These are phyloP conservation scores for Orbilia brochopaga DNA, from an alignment of 2,329 filamentous ascomycete genomes.

Conservation along the genomic window DNA sequence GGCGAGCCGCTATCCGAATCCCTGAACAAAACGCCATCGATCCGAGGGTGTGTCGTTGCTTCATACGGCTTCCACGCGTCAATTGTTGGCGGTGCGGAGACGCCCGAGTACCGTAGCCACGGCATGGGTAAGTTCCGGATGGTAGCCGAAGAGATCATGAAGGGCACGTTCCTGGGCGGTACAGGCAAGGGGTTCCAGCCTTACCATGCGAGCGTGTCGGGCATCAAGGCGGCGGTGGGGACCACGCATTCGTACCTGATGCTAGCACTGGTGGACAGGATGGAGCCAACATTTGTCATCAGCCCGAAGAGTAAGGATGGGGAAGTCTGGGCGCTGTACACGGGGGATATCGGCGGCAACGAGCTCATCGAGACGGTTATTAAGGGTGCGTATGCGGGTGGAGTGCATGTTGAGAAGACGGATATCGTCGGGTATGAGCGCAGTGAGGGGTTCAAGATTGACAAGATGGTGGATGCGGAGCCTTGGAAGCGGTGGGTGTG, in stretches of 20 bases:
- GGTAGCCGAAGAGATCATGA: conserved; percentile 70
- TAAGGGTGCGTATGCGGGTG: conserved; percentile 67
- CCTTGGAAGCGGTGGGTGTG: conserved; percentile 80
- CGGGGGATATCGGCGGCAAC: conserved; percentile 38
- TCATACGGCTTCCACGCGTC: conserved; percentile 92
- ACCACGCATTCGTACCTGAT: conserved; percentile 76
- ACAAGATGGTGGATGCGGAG: conserved; percentile 68
- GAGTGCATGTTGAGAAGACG: conserved; percentile 63
- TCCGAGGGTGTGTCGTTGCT: conserved; percentile 80
- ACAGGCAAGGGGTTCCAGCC: conserved; percentile 63
- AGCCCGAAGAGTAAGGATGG: conserved; percentile 77
- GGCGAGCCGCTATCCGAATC: conserved; percentile 55
- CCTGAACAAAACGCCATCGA: conserved; percentile 57
- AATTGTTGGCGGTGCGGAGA: conserved; percentile 89
- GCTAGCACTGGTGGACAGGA: conserved; percentile 75
- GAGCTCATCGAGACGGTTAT: conserved; percentile 79
- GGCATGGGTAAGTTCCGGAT: conserved; percentile 82
- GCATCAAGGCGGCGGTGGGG: conserved; percentile 57
- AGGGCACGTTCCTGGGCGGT: conserved; percentile 44
- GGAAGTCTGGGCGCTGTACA: conserved; percentile 42
- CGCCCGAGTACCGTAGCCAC: conserved; percentile 76
- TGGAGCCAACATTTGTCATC: conserved; percentile 82
- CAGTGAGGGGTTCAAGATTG: conserved; percentile 71
- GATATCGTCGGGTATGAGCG: conserved; percentile 73
- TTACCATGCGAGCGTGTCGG: conserved; percentile 64